Evolutionary conservation across 176 grass and related monocot species (phyloP).

Genomic region (Otatea glauca): DNA sequence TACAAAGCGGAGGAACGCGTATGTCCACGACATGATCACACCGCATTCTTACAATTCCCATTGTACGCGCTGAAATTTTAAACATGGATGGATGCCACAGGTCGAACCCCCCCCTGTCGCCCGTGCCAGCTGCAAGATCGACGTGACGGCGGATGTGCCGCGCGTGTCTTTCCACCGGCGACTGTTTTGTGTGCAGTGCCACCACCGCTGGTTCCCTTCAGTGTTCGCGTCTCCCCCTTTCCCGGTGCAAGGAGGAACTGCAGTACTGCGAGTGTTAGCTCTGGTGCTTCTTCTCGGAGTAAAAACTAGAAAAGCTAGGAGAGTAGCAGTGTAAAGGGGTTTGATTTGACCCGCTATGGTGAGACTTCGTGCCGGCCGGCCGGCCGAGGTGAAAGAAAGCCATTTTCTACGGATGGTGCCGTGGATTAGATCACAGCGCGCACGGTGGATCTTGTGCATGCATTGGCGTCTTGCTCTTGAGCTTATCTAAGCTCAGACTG

Average conservation of each 20-base stretch:
- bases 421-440: background rate
- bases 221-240: background rate
- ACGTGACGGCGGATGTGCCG: conserved; percentile 32
- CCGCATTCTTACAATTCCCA: background rate
- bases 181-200: background rate
- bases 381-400: background rate
- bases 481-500: background rate
- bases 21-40: background rate
- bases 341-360: background rate
- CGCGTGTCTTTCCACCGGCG: background rate
- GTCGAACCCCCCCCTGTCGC: background rate
- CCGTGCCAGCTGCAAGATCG: background rate
- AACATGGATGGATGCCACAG: background rate
- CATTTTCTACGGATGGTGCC: background rate
- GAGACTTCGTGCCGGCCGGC: background rate
- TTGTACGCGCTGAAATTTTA: background rate
- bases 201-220: background rate
- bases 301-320: background rate
- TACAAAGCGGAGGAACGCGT: too few species aligned
- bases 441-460: background rate
- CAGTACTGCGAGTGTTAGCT: too few species aligned
- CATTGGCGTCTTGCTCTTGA: background rate
- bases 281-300: background rate
- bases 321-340: background rate
- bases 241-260: background rate